Base-by-base conservation (phyloP, 1,284 basidiomycete genomes). In the Paramarasmius palmivorus region DNA sequence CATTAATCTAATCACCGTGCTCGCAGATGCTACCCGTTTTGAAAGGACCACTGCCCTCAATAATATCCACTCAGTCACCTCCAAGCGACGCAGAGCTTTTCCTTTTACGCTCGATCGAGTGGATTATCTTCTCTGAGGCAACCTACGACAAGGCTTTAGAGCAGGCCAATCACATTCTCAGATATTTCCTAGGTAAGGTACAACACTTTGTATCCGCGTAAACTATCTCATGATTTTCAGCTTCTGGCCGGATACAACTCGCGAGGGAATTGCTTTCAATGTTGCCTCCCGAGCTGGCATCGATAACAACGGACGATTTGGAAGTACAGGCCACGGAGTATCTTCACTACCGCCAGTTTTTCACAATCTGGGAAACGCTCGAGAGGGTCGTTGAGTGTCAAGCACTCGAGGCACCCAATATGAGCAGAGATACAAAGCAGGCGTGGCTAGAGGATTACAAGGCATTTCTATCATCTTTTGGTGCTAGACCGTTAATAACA, bases 41-140 rank as follows among this genome's bases (percentile, higher is more conserved):
- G 23, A 81, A 75, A 51, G 83, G 82, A 1, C 77, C 84, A 7
- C 74, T 93, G 48, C 88, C 90, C 0, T 78, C 78, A 1, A 69
- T 86, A n/a, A 75, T 81, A 29, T 70, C 71, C 1, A 58, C 79
- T 26, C 83, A 83, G 57, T 72, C 76, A 26, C 70, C 76, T 0
- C 73, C 83, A 0, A 78, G 73, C 1, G 81, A 83, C 12, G 68
- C 70, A 0, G 92, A 96, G 65, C 69, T 77, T 38, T 71, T 90
- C 46, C 76, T 99, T 8, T 79, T 98, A 48, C 82, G 93, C 8
- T 90, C 92, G 0, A 87, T 98, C 54, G 95, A 98, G 65, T 99
- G 96, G 96, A 91, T 96, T 42, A 91, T 85, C 0, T 91, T 93
- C 67, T 75, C 82, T 57, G 81, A 85, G 38, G 73, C 79, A 17